These are phyloP conservation scores for Ogataea pilisensis DNA, from an alignment of 805 yeast genomes.

Conservation along the genomic window DNA sequence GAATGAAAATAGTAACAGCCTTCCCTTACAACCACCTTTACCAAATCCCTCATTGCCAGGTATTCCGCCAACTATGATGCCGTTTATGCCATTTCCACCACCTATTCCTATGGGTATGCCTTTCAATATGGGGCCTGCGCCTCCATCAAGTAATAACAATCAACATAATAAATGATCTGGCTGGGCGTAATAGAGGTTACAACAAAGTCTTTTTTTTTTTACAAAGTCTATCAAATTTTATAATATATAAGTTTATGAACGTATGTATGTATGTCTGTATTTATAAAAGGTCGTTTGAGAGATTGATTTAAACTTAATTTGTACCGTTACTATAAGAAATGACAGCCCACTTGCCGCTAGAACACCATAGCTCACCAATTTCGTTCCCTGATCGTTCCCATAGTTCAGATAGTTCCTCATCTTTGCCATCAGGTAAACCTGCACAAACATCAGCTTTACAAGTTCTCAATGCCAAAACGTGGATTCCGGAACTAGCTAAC, in stretches of 20 bases:
- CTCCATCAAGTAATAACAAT: background rate
- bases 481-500: conserved; percentile 59
- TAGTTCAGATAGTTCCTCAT: conserved; percentile 56
- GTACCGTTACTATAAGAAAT: conserved; percentile 52
- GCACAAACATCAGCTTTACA: conserved; percentile 95
- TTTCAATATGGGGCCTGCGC: background rate
- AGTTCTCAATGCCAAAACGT: conserved; percentile 76
- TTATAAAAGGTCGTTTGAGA: no score
- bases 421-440: conserved; percentile 70
- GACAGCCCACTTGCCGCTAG: conserved; percentile 94
- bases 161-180: background rate
- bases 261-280: no score
- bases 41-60: conserved; percentile 29
- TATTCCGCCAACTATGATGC: conserved; percentile 35
- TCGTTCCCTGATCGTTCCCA: conserved; percentile 60
- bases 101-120: conserved; percentile 14
- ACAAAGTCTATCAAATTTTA: no score
- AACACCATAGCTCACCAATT: conserved; percentile 72
- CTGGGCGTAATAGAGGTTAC: no score
- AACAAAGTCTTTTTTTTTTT: no score
- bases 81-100: conserved; percentile 26
- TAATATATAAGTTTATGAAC: no score
- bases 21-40: conserved; percentile 23
- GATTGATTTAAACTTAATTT: background rate
- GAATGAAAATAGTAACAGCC: conserved; percentile 7